Percentiles rank a stretch among this genome's conserved stretches.
phyloP scores from a whole-genome alignment of 208 protist genomes.

The Crithidia brevicula region DNA sequence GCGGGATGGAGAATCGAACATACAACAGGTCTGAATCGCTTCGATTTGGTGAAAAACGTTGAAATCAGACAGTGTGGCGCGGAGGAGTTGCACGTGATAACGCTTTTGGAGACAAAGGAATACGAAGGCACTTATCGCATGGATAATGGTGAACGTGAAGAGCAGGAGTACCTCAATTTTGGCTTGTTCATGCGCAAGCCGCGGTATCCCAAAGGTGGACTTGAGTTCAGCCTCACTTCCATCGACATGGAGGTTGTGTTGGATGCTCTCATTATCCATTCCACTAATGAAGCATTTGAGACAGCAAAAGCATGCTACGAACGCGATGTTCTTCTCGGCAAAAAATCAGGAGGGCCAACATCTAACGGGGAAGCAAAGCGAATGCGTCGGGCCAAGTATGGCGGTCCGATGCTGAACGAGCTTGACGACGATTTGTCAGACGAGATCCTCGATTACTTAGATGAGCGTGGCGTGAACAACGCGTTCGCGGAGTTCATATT shows the following conservation, averaged over 20 bases:
- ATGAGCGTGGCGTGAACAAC: conserved; percentile 88
- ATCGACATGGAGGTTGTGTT: conserved; percentile 91
- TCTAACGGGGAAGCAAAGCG: conserved; percentile 37
- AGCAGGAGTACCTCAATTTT: conserved; percentile 89
- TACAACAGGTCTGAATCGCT: conserved; percentile 55
- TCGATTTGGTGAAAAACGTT: conserved; percentile 73
- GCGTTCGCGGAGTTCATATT: conserved; percentile 90
- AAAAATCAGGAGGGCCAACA: background rate
- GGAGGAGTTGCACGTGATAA: conserved; percentile 73
- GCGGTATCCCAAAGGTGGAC: conserved; percentile 47
- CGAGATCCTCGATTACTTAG: conserved; percentile 87
- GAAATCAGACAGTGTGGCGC: conserved; percentile 64
- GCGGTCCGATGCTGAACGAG: conserved; percentile 85
- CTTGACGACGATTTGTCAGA: conserved; percentile 89
- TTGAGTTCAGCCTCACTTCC: conserved; percentile 85
- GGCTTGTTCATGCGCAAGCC: conserved; percentile 73
- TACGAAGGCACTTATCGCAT: conserved; percentile 87
- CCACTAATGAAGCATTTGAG: conserved; percentile 55
- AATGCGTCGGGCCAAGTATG: conserved; percentile 45
- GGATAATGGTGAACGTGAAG: conserved; percentile 87
- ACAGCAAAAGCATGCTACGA: conserved; percentile 43
- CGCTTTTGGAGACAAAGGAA: conserved; percentile 75
- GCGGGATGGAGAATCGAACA: conserved; percentile 71
- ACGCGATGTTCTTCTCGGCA: conserved; percentile 1
- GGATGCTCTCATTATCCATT: conserved; percentile 77